Conservation (phyloP, 2,329 filamentous ascomycete genomes). For the Xylogone sp. region DNA sequence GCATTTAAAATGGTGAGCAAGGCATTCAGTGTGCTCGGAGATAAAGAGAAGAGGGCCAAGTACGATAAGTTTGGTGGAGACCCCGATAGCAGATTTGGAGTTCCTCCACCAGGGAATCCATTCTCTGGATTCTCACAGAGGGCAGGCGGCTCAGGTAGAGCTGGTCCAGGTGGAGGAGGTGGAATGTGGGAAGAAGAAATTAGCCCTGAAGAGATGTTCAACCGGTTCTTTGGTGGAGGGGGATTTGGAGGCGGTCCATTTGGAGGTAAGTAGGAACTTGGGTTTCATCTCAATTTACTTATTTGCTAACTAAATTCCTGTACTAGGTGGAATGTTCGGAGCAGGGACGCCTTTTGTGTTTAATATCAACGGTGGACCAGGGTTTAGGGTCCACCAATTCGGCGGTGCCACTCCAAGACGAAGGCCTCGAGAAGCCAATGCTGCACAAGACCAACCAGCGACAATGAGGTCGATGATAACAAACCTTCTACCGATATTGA, state of each 20-base stretch:
- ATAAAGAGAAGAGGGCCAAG: conserved; percentile 86
- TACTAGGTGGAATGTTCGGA: conserved; percentile 54
- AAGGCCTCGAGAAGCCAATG: conserved; percentile 65
- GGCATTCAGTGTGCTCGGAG: conserved; percentile 89
- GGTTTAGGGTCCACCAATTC: conserved; percentile 93
- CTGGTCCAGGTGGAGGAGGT: conserved; percentile 42
- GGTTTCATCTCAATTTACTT: no score
- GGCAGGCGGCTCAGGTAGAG: conserved; percentile 20
- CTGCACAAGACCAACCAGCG: conserved; percentile 45
- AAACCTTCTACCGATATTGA: conserved; percentile 79
- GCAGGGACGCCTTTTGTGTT: conserved; percentile 88
- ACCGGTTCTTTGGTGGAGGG: conserved; percentile 88
- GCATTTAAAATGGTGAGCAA: conserved; percentile 97
- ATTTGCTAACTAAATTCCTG: conserved; percentile 9
- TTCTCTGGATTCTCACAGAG: conserved; percentile 60
- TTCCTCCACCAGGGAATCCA: conserved; percentile 56
- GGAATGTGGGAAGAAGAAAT: conserved; percentile 86
- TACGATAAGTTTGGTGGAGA: conserved; percentile 89
- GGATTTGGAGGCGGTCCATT: conserved; percentile 52
- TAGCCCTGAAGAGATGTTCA: conserved; percentile 94
- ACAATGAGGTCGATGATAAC: conserved; percentile 53
- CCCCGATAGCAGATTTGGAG: conserved; percentile 81
- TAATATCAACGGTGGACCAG: conserved; percentile 88
- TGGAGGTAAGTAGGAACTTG: conserved; percentile 52
- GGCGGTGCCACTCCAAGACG: conserved; percentile 74